Evolutionary conservation across 2,329 filamentous ascomycete genomes (phyloP).

Genomic region (Lecanicillium sp.): DNA sequence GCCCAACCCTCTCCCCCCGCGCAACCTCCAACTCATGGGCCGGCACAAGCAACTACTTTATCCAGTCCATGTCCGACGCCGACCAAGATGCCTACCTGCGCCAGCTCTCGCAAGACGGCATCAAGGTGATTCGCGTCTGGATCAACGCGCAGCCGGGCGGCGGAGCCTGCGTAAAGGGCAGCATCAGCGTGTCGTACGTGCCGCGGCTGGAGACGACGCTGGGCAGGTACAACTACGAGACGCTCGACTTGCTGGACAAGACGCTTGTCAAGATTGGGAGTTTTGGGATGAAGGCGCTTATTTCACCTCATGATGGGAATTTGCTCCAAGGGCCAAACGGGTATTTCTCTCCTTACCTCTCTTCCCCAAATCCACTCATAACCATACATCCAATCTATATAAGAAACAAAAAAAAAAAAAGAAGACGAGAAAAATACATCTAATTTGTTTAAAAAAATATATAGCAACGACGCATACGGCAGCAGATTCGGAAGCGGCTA

Average conservation of each 20-base stretch:
- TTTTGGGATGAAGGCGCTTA: constrained; percentile 12
- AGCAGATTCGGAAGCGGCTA: constrained; percentile 13
- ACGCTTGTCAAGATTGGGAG: constrained; percentile 6
- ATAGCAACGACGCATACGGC: constrained; percentile 10
- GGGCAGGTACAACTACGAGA: constrained; percentile 12
- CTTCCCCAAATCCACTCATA: too few species aligned
- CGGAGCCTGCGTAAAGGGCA: constrained; percentile 12
- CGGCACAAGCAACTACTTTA: constrained; percentile 13
- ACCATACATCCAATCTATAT: neutral
- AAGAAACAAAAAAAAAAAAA: neutral
- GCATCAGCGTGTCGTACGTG: constrained; percentile 7
- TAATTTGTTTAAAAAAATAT: neutral
- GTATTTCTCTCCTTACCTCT: constrained; percentile 1
- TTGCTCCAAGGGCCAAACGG: constrained; percentile 9
- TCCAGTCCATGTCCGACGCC: constrained; percentile 11
- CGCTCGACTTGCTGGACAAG: constrained; percentile 10
- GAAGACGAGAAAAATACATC: neutral
- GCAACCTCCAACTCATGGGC: constrained; percentile 8
- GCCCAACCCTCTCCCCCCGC: constrained; percentile 2
- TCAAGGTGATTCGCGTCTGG: constrained; percentile 13
- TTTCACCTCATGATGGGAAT: constrained; percentile 13
- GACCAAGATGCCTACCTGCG: constrained; percentile 12
- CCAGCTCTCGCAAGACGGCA: constrained; percentile 9
- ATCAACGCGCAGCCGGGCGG: constrained; percentile 9
- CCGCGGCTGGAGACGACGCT: constrained; percentile 11